A percentile compares a stretch with the other conserved stretches of the same genome.
Conservation (phyloP, 306 rosid species). For the Glycine soja region DNA sequence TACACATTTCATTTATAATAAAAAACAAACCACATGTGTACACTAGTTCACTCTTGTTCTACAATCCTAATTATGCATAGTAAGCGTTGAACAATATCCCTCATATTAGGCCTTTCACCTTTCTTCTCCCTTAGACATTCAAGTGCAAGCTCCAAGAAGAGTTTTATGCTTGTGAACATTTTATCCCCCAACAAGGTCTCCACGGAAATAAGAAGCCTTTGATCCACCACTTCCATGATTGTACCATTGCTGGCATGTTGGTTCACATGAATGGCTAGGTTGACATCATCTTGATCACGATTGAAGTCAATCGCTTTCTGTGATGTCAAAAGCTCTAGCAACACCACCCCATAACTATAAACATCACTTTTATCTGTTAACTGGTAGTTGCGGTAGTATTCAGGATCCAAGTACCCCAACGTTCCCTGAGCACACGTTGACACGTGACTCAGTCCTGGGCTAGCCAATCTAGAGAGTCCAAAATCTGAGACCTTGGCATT, state of each 20-base stretch:
- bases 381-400: constrained; percentile 85
- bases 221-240: constrained; percentile 71
- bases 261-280: constrained; percentile 71
- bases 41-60: constrained; percentile 49
- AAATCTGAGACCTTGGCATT: constrained; percentile 90
- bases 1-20: constrained; percentile 28
- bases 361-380: constrained; percentile 97
- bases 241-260: constrained; percentile 60
- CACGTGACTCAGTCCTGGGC: constrained; percentile 87
- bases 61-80: constrained; percentile 59
- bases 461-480: constrained; percentile 92
- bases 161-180: constrained; percentile 59
- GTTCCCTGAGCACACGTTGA: constrained; percentile 99
- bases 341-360: constrained; percentile 87
- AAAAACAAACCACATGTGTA: constrained; percentile 33
- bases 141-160: constrained; percentile 78
- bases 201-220: constrained; percentile 55
- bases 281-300: constrained; percentile 76
- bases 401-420: constrained; percentile 92
- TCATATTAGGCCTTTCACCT: constrained; percentile 89
- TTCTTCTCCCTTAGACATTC: constrained; percentile 82
- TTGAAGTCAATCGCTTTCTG: constrained; percentile 85
- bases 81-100: constrained; percentile 72
- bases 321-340: constrained; percentile 89
- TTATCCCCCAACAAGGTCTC: constrained; percentile 45